Percentiles rank a stretch among this genome's conserved stretches.
Conservation (phyloP, 768 basidiomycete genomes). For the Paxillus ammoniavirescens region DNA sequence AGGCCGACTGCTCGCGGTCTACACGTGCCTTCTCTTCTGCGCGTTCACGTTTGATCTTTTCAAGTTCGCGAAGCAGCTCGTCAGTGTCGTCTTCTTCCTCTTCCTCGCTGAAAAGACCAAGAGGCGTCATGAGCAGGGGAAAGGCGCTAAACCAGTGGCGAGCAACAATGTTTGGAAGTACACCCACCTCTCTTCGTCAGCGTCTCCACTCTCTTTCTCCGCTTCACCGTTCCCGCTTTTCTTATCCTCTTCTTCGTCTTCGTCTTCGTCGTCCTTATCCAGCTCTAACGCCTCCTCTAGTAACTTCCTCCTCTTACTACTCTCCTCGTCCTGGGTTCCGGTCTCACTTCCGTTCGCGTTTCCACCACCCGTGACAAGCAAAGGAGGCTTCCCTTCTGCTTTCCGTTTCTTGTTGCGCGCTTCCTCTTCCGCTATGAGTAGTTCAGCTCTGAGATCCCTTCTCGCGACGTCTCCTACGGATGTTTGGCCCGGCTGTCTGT, state of each 20-base stretch:
- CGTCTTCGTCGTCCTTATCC: constrained; percentile 88
- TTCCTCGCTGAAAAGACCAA: constrained; percentile 39
- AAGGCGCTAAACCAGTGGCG: too few relatives aligned
- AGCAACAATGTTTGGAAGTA: too few relatives aligned
- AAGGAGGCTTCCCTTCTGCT: constrained; percentile 64
- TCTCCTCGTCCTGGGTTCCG: constrained; percentile 57
- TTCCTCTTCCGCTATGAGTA: constrained; percentile 83
- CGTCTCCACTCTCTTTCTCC: constrained; percentile 38
- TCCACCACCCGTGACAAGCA: constrained; percentile 37
- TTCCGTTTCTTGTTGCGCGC: constrained; percentile 90
- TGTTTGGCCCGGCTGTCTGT: constrained; percentile 88
- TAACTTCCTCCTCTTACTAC: constrained; percentile 82
- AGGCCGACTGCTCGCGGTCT: constrained; percentile 72
- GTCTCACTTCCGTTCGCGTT: constrained; percentile 17
- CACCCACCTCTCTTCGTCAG: constrained; percentile 47
- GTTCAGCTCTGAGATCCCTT: constrained; percentile 79
- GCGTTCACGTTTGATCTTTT: constrained; percentile 95
- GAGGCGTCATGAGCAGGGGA: too few relatives aligned
- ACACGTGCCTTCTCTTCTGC: constrained; percentile 88
- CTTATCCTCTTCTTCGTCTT: constrained; percentile 46
- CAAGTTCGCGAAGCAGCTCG: constrained; percentile 92
- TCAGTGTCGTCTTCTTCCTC: constrained; percentile 73
- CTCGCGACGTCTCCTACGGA: constrained; percentile 72
- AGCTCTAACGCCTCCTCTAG: constrained; percentile 83
- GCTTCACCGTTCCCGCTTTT: constrained; percentile 34